Evolutionary conservation across 805 yeast species (phyloP), one percentile per base, ranked within the genome.

Genomic region (Wickerhamomyces queroliae): DNA sequence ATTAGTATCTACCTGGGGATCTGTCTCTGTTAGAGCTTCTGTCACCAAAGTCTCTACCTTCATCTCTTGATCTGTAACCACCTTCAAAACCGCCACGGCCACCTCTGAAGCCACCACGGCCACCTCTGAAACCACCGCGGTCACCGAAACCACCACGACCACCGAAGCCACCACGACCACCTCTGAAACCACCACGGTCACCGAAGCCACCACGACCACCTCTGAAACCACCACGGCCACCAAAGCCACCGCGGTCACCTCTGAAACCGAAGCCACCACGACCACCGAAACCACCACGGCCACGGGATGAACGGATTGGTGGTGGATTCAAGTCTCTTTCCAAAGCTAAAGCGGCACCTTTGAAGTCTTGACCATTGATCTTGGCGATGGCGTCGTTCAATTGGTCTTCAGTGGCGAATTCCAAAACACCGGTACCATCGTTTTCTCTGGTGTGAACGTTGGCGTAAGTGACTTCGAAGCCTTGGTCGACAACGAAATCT

Each of bases 401-500:
- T 50, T 84, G 83, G 44, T 85, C 95, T 56, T 80, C 83, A 44
- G 85, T 57, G 44, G 69, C 66, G 49, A 68, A 64, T 50, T 68
- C 73, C 40, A 68, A 49, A 42, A 68, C 70, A 60, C 73, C 73
- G 39, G 70, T 64, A 49, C 71, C 71, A 43, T 66, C 67, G 40
- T 64, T 64, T 44, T 68, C 73, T 57, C 70, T 63, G 40, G 66
- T 61, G 48, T 66, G 64, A 42, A 67, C 73, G 44, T 67, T 64
- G 38, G 72, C 59, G 49, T 81, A 83, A 25, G 82, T 76, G 42
- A 88, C 84, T 43, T 78, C 74, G 47, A 72, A 61, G 46, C 74
- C 78, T 63, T 78, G 83, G 45, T 83, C 89, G 60, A 95, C 76
- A 49, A 88, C 89, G 59, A 86, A 79, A 68, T 91, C 98, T 70